Evolutionary conservation across 441 rosid species (phyloP), one percentile per base, ranked within the genome.

Genomic region (Caryocar brasiliense): DNA sequence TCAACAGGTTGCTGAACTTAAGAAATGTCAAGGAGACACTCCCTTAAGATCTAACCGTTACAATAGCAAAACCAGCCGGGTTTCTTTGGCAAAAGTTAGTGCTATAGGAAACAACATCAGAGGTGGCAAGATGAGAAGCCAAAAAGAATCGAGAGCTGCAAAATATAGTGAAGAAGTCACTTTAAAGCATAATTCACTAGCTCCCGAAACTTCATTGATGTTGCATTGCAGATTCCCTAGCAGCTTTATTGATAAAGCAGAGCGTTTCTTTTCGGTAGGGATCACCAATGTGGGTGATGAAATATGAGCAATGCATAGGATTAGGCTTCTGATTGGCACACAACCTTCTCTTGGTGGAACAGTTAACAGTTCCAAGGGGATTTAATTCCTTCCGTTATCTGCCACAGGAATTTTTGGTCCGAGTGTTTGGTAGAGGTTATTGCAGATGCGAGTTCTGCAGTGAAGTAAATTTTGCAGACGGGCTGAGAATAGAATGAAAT

Each of bases 181-280:
- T 27, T 26, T 51, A 23, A 77, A 66, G 58, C 68, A 60, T 25
- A 74, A 54, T 51, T 47, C 53, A 4, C 42, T 59, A 18, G 66
- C 66, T 34, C 59, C 68, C 1, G 78, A 68, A 56, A 58, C 70
- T 30, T 66, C 80, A 15, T 12, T 53, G 19, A 74, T 66, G 81
- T 47, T 77, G 70, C 82, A 73, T 47, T 67, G 58, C 52, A 75
- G 85, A 64, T 77, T 77, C 60, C 86, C 94, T 3, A 62, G 62
- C 43, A 58, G 67, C 67, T 79, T 85, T 65, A 65, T 85, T 37
- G 71, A 79, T 50, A 77, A 58, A 32, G 94, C 81, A 14, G 86
- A 85, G 62, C 74, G 59, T 28, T 81, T 81, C 69, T 85, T 85
- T 58, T 68, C 86, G 22, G 66, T 71, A 21, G 68, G 59, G n/a